Percentiles rank a stretch among this genome's conserved stretches.
phyloP scores from a whole-genome alignment of 768 basidiomycete genomes.

The Mycena filopes region DNA sequence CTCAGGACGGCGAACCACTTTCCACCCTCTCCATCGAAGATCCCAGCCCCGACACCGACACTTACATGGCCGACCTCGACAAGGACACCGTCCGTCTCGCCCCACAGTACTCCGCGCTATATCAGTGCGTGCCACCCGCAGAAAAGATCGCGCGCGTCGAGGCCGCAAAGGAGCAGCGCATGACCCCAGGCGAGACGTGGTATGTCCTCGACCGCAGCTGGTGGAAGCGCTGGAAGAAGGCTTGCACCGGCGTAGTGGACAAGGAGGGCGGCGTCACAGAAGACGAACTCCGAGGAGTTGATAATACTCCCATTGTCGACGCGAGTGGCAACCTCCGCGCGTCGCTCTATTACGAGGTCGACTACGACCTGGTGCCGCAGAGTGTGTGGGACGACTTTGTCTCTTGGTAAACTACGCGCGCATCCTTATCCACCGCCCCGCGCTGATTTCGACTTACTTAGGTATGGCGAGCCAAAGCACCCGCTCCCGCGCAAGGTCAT shows the following conservation, averaged over 20 bases:
- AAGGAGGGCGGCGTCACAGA: slow-evolving; percentile 74
- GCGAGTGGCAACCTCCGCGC: slow-evolving; percentile 57
- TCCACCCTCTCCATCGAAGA: slow-evolving; percentile 55
- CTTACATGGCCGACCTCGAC: slow-evolving; percentile 72
- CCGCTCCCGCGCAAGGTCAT: slow-evolving; percentile 77
- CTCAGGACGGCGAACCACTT: slow-evolving; percentile 58
- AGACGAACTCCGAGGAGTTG: slow-evolving; percentile 75
- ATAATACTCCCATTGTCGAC: slow-evolving; percentile 77
- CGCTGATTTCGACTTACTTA: slow-evolving; percentile 40
- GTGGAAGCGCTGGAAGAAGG: slow-evolving; percentile 81
- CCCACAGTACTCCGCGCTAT: slow-evolving; percentile 36
- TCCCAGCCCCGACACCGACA: slow-evolving; percentile 68
- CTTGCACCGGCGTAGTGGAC: slow-evolving; percentile 74
- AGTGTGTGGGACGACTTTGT: slow-evolving; percentile 76
- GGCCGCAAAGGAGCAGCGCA: slow-evolving; percentile 53
- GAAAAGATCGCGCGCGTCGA: slow-evolving; percentile 66
- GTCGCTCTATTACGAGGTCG: slow-evolving; percentile 65
- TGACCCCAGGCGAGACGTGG: slow-evolving; percentile 81
- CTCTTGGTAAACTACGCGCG: slow-evolving; percentile 61
- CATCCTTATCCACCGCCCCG: background rate
- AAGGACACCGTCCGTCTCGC: slow-evolving; percentile 47
- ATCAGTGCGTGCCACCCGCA: slow-evolving; percentile 44
- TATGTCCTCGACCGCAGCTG: slow-evolving; percentile 77
- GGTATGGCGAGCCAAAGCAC: slow-evolving; percentile 74
- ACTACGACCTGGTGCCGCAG: slow-evolving; percentile 82